Evolutionary conservation across 345 rosid species (phyloP), one percentile per base, ranked within the genome.

Genomic region (Pistacia vera): DNA sequence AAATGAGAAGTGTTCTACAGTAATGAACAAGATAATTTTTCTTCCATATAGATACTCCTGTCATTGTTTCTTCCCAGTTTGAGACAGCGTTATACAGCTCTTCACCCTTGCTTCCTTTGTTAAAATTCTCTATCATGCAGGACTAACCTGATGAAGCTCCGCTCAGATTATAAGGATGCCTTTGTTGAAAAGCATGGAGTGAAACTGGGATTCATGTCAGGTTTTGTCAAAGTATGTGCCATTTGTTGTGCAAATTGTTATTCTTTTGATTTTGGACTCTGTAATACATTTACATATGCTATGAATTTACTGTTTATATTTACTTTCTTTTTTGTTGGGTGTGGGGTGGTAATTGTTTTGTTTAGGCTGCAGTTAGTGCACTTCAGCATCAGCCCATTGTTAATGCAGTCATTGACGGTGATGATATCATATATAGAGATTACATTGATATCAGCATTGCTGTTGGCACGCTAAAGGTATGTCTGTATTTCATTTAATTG

Each of bases 361-460:
- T 64, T 75, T 88, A 96, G 99, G 99, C 98, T 83, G 97, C 98
- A 61, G 93, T 96, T n/a, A 90, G 93, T 74, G 99, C 90, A 41
- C 98, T 96, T 66, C 97, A 92, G 84, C 84, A 92, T 78, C 99
- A 96, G 74, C 99, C 99, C 22, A 90, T 92, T 73, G 88, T 93
- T 44, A 96, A 96, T 92, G 99, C 99, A 71, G 99, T 96, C 64
- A 96, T 96, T 54, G 99, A 96, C 62, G 99, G 99, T 58, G 99
- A 96, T 36, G 99, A 96, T 79, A 96, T 96, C 73, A 93, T 93
- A 72, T 96, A 96, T 81, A 89, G 98, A 85, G 99, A 96, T 81
- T 96, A 96, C 48, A 62, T 93, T 51, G 99, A 96, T 80, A 89
- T 96, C 77, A 96, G 98, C 84, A 90, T 96, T 30, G 98, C 99